Conservation (phyloP, 176 grass and related monocot genomes). For the Microstegium vimineum region DNA sequence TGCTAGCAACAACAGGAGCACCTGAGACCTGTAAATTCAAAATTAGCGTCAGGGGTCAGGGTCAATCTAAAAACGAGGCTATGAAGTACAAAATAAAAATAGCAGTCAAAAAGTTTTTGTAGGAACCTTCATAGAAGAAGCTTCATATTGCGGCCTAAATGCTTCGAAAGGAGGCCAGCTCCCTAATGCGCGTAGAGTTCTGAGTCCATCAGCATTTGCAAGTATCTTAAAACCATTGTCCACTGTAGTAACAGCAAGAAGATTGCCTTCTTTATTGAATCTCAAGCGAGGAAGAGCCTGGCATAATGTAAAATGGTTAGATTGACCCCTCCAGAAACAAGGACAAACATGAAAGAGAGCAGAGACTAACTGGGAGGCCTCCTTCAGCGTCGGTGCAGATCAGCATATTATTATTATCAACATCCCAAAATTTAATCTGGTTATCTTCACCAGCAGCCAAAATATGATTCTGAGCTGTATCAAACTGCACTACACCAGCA, state of each 20-base stretch:
- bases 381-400: conserved; percentile 74
- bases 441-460: conserved; percentile 95
- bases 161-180: conserved; percentile 55
- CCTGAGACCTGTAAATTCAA: conserved; percentile 60
- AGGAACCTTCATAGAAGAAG: conserved; percentile 78
- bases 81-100: conserved; percentile 11
- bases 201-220: conserved; percentile 81
- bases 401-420: conserved; percentile 82
- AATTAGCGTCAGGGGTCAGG: conserved; percentile 24
- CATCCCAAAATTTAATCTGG: conserved; percentile 96
- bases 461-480: conserved; percentile 92
- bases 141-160: conserved; percentile 81
- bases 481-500: conserved; percentile 80
- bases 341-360: conserved; percentile 10
- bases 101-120: conserved; percentile 1
- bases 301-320: conserved; percentile 32
- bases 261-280: conserved; percentile 99
- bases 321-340: conserved; percentile 5
- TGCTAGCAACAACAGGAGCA: conserved; percentile 68
- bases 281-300: conserved; percentile 74
- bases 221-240: conserved; percentile 94
- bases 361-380: conserved; percentile 69
- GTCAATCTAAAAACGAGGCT: conserved; percentile 14
- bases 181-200: conserved; percentile 49
- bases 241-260: conserved; percentile 88